Base-by-base conservation (phyloP, 2,329 filamentous ascomycete genomes). In the Bertia moriformis region DNA sequence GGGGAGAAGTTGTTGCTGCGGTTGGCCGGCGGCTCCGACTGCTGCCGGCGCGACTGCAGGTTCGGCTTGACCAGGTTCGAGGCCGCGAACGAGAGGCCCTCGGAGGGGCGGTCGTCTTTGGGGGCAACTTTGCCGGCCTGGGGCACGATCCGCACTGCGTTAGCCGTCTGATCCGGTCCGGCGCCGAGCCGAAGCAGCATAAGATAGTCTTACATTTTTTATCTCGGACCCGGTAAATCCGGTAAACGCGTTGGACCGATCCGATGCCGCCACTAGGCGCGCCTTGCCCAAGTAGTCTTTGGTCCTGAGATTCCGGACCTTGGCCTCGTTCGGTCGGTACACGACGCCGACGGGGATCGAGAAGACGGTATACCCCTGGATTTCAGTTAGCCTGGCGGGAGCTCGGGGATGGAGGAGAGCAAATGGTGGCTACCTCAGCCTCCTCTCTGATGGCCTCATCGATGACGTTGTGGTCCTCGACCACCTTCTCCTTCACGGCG, bases 241-340 rank as follows among this genome's bases (percentile, higher is more conserved):
- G 35, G 82, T 89, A 50, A 85, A 91, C 18, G 78, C 81, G 58
- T 88, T 89, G 46, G 72, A 64, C 40, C 80, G 72, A 51, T 93
- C 86, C 1, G 85, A 84, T 18, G 88, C 83, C 18, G 91, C 91
- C 5, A 98, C 84, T 22, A 98, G 67, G 43, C 86, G 76, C n/a
- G 91, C 87, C 60, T 95, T 95, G 44, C 91, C 91, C 3, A 98
- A 76, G 51, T 98, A 98, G 54, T 98, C 88, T 57, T 95, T 96
- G 17, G 87, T 85, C 67, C 95, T 94, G 51, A 98, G 67, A 53
- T 98, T 98, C 61, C 93, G 93, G 48, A 98, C 91, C 61, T 98
- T 98, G 45, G 91, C 88, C 52, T 94, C 88, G 55, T 95, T 96
- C 18, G 91, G 91, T 42, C 91, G 72, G 60, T 96, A 98, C 13